phyloP scores from a whole-genome alignment of 2,329 filamentous ascomycete species.

The Coniosporium tulheliwenetii region DNA sequence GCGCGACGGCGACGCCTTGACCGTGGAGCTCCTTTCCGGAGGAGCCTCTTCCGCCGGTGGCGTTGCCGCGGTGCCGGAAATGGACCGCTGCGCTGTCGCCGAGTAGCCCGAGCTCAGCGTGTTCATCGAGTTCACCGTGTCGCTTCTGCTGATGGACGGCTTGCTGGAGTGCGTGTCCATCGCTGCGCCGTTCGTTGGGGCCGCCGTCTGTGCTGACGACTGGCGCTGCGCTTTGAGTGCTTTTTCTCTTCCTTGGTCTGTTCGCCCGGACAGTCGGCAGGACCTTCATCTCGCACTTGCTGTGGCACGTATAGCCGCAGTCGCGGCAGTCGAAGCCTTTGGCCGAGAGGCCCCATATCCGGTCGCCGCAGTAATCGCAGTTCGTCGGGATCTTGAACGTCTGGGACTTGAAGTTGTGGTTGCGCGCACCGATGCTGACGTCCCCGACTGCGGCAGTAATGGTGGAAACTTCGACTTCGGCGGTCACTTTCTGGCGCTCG shows the following conservation, averaged over 20 bases:
- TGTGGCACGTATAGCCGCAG: constrained; percentile 96
- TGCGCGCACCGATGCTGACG: constrained; percentile 79
- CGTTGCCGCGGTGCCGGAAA: constrained; percentile 43
- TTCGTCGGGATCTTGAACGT: constrained; percentile 99
- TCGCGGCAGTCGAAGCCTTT: constrained; percentile 95
- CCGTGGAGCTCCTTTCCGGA: constrained; percentile 18
- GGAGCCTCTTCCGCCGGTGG: constrained; percentile 27
- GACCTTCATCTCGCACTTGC: constrained; percentile 99
- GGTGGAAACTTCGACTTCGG: constrained; percentile 83
- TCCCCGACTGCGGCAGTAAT: constrained; percentile 88
- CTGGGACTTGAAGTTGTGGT: constrained; percentile 96
- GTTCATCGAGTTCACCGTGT: constrained; percentile 72
- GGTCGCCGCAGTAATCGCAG: constrained; percentile 89
- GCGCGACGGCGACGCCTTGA: constrained; percentile 19
- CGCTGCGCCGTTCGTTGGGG: constrained; percentile 28
- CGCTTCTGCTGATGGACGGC: constrained; percentile 56
- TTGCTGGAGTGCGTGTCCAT: constrained; percentile 31
- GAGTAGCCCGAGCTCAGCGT: constrained; percentile 73
- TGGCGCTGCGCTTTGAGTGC: constrained; percentile 80
- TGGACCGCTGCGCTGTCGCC: constrained; percentile 59
- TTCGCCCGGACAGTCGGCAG: constrained; percentile 87
- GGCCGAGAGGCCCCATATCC: constrained; percentile 91
- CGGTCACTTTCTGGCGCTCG: constrained; percentile 70
- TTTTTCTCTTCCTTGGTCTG: constrained; percentile 88
- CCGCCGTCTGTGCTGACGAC: constrained; percentile 23